These are phyloP conservation scores for Dothiorella sarmentorum DNA, from an alignment of 2,329 filamentous ascomycete species.

Conservation along the genomic window DNA sequence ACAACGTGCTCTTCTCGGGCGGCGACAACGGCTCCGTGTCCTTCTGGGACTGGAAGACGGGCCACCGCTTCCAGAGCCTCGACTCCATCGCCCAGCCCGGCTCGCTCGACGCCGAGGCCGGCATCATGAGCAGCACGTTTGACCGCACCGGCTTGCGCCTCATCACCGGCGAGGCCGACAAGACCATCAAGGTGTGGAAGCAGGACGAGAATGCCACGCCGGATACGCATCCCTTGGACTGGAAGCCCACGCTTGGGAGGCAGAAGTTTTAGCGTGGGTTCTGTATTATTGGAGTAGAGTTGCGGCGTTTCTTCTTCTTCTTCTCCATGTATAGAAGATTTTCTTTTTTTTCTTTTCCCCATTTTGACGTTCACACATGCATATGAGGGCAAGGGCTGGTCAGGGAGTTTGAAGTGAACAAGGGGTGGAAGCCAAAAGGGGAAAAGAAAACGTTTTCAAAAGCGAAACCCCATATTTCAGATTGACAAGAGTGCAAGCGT, in stretches of 20 bases:
- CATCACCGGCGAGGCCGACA: conserved; percentile 93
- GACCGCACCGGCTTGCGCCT: conserved; percentile 83
- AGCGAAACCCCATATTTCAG: background rate
- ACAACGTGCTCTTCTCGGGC: conserved; percentile 92
- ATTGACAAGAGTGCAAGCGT: background rate
- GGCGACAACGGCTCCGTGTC: conserved; percentile 94
- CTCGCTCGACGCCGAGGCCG: conserved; percentile 87
- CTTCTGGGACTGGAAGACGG: conserved; percentile 99
- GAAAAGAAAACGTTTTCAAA: background rate
- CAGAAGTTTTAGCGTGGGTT: conserved; percentile 6
- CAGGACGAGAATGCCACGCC: conserved; percentile 86
- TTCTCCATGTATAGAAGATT: background rate
- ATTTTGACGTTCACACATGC: background rate
- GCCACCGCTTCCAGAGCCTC: conserved; percentile 82
- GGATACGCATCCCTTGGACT: conserved; percentile 86
- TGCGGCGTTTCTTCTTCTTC: background rate
- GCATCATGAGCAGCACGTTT: conserved; percentile 91
- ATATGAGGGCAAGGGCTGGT: background rate
- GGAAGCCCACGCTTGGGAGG: conserved; percentile 73
- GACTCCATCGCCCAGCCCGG: conserved; percentile 94
- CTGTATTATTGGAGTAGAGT: background rate
- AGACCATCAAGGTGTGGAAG: conserved; percentile 97
- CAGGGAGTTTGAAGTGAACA: background rate
- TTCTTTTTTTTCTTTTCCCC: no score
- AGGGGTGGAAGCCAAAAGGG: background rate